A percentile compares a stretch with the other conserved stretches of the same genome.
phyloP scores from a whole-genome alignment of 2,329 filamentous ascomycete species.

The Fusarium udum region DNA sequence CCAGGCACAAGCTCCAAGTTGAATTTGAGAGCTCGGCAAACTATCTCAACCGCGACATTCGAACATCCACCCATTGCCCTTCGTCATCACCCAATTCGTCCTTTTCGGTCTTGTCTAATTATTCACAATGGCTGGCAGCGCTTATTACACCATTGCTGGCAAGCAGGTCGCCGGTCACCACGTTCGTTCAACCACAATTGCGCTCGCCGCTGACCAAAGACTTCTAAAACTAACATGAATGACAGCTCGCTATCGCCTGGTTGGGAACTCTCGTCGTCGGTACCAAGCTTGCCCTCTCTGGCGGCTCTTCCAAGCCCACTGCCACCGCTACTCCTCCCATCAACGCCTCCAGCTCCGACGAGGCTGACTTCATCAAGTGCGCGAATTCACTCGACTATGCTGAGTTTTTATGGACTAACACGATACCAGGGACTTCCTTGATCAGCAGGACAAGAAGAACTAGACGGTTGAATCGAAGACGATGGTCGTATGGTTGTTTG shows the following conservation, averaged over 20 bases:
- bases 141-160: constrained; percentile 65
- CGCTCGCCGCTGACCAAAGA: constrained; percentile 3
- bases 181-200: constrained; percentile 55
- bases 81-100: constrained; percentile 43
- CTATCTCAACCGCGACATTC: constrained; percentile 41
- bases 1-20: constrained; percentile 44
- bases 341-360: constrained; percentile 69
- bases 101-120: constrained; percentile 33
- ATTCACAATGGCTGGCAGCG: constrained; percentile 51
- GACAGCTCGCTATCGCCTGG: constrained; percentile 66
- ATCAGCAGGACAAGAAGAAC: constrained; percentile 54
- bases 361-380: constrained; percentile 73
- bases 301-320: constrained; percentile 57
- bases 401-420: constrained; percentile 39
- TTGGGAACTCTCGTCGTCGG: constrained; percentile 62
- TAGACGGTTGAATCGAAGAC: constrained; percentile 40
- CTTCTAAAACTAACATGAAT: constrained; percentile 34
- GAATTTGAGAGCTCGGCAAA: constrained; percentile 45
- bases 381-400: constrained; percentile 45
- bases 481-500: constrained; percentile 40
- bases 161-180: constrained; percentile 69
- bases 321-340: constrained; percentile 63
- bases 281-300: constrained; percentile 54
- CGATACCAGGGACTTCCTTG: constrained; percentile 51
- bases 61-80: constrained; percentile 45